These are phyloP conservation scores for Xerocomellus intermedius DNA, from an alignment of 768 basidiomycete genomes.

Conservation along the genomic window DNA sequence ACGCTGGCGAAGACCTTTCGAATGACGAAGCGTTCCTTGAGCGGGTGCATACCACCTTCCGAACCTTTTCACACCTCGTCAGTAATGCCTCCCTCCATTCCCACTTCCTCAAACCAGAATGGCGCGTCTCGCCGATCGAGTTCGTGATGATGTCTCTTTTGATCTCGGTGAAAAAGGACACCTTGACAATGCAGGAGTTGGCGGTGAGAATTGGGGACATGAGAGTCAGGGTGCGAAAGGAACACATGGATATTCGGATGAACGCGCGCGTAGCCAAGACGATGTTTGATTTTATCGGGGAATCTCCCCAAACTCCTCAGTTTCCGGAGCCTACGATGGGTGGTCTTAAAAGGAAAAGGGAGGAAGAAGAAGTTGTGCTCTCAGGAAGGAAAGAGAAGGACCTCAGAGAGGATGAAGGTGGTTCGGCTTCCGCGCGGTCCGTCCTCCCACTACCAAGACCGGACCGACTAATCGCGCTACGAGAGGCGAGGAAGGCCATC, in stretches of 20 bases:
- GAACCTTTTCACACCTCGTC: slow-evolving; percentile 47
- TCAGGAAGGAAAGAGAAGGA: slow-evolving; percentile 17
- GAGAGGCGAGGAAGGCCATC: slow-evolving; percentile 20
- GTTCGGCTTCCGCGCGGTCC: background rate
- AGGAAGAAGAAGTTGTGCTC: slow-evolving; percentile 14
- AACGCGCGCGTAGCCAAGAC: slow-evolving; percentile 57
- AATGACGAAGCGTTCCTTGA: slow-evolving; percentile 34
- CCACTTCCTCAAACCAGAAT: slow-evolving; percentile 39
- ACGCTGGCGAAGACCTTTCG: slow-evolving; percentile 21
- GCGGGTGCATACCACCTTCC: slow-evolving; percentile 42
- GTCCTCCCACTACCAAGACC: slow-evolving; percentile 16
- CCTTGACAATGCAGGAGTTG: slow-evolving; percentile 39
- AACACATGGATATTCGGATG: slow-evolving; percentile 64
- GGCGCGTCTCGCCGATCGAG: slow-evolving; percentile 67
- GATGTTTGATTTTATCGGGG: slow-evolving; percentile 52
- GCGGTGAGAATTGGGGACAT: slow-evolving; percentile 47
- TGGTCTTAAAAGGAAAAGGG: slow-evolving; percentile 27
- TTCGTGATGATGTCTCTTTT: slow-evolving; percentile 58
- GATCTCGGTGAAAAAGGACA: slow-evolving; percentile 48
- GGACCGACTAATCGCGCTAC: slow-evolving; percentile 16
- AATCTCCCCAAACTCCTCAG: slow-evolving; percentile 4
- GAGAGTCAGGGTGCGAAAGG: slow-evolving; percentile 51
- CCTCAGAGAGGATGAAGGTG: slow-evolving; percentile 2
- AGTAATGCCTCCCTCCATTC: slow-evolving; percentile 33
- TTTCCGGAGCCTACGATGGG: background rate